A percentile compares a stretch with the other conserved stretches of the same genome.
These are phyloP conservation scores for Calendula officinalis DNA, from an alignment of 129 eudicot genomes.

Conservation along the genomic window DNA sequence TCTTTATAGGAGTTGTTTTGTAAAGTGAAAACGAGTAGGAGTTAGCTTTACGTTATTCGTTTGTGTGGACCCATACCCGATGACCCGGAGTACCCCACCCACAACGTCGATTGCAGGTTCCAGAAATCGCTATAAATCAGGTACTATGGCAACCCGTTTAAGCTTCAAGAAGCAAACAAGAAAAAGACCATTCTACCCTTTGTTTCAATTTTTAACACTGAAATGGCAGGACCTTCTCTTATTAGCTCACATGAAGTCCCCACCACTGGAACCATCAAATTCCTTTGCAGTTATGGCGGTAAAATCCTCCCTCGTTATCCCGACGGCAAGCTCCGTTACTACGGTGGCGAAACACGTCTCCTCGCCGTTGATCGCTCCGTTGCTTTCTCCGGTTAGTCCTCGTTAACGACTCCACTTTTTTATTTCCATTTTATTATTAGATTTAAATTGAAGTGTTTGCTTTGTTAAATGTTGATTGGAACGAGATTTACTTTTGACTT, in stretches of 20 bases:
- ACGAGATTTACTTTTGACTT: neutral
- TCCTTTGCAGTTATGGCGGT: constrained; percentile 86
- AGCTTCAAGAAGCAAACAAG: constrained; percentile 42
- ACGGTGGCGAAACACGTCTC: constrained; percentile 88
- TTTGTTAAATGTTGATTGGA: neutral
- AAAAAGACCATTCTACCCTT: neutral
- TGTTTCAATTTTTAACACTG: neutral
- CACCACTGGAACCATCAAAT: constrained; percentile 44
- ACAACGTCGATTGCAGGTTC: constrained; percentile 2
- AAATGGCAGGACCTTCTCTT: constrained; percentile 51
- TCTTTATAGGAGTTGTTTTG: neutral
- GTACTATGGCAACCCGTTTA: constrained; percentile 20
- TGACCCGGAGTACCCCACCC: constrained; percentile 2
- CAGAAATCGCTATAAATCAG: constrained; percentile 44
- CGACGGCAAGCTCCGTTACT: constrained; percentile 93
- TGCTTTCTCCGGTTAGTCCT: constrained; percentile 61
- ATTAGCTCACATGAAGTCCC: constrained; percentile 6
- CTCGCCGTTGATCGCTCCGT: constrained; percentile 65
- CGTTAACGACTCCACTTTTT: neutral
- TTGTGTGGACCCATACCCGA: neutral
- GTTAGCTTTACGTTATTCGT: constrained; percentile 8
- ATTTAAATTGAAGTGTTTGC: neutral
- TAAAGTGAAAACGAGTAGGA: neutral
- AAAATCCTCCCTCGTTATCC: constrained; percentile 81
- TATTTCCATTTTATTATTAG: neutral